phyloP scores from a whole-genome alignment of 768 basidiomycete species.

The Leccinellum albellum region DNA sequence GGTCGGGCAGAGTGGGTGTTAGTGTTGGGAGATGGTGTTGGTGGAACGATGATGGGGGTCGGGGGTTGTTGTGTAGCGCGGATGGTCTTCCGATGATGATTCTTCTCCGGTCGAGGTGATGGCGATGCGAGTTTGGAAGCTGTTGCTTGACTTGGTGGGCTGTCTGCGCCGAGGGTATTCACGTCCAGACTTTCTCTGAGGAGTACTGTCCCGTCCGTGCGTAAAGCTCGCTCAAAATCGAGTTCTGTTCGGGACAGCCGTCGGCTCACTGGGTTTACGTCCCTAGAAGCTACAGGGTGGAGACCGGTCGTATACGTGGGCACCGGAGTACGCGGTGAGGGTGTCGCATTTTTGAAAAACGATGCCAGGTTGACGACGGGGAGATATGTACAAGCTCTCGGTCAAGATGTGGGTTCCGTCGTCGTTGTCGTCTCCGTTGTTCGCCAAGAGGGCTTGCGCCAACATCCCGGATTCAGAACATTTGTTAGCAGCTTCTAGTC shows the following conservation, averaged over 20 bases:
- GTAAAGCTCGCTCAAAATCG: slow-evolving; percentile 78
- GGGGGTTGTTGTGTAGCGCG: slow-evolving; percentile 43
- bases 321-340: slow-evolving; percentile 42
- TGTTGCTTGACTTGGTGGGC: slow-evolving; percentile 6
- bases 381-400: background rate
- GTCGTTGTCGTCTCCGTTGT: background rate
- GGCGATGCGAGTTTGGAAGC: slow-evolving; percentile 39
- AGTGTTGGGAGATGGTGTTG: slow-evolving; percentile 56
- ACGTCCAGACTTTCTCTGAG: slow-evolving; percentile 72
- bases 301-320: slow-evolving; percentile 50
- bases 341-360: slow-evolving; percentile 52
- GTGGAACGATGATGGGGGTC: slow-evolving; percentile 62
- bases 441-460: slow-evolving; percentile 1
- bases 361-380: slow-evolving; percentile 55
- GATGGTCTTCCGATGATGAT: slow-evolving; percentile 33
- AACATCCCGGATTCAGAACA: slow-evolving; percentile 4
- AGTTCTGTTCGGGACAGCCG: slow-evolving; percentile 71
- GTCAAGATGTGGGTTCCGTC: background rate
- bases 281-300: slow-evolving; percentile 54
- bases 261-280: slow-evolving; percentile 41
- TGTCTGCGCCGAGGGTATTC: slow-evolving; percentile 50
- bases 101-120: slow-evolving; percentile 28
- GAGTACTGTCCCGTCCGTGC: slow-evolving; percentile 60
- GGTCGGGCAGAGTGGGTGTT: slow-evolving; percentile 32
- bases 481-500: background rate